Percentiles rank a stretch among this genome's conserved stretches.
Evolutionary conservation across 306 rosid genomes (phyloP).

Genomic region (Inga laurina): DNA sequence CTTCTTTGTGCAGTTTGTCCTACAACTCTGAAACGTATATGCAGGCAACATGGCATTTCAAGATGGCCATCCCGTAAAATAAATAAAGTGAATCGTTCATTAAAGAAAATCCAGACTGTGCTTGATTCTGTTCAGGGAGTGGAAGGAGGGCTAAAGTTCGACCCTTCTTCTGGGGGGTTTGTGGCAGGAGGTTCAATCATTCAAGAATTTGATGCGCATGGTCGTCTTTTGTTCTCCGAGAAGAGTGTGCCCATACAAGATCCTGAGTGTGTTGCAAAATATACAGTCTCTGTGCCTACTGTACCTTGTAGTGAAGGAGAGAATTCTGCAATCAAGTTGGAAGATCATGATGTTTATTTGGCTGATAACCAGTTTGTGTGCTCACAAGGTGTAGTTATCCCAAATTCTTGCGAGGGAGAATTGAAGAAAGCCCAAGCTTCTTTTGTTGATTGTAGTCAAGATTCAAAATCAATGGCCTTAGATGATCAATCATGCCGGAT

Average conservation of each 20-base stretch:
- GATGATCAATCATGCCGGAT: conserved; percentile 41
- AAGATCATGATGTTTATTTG: conserved; percentile 45
- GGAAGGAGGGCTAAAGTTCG: conserved; percentile 83
- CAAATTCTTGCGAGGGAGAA: conserved; percentile 33
- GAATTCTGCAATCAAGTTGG: conserved; percentile 46
- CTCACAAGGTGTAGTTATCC: conserved; percentile 29
- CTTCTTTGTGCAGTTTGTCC: conserved; percentile 74
- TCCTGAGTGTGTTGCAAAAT: conserved; percentile 24
- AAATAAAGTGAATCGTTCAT: conserved; percentile 88
- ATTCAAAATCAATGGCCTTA: conserved; percentile 46
- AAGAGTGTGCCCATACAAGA: conserved; percentile 31
- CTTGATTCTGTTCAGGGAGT: conserved; percentile 94
- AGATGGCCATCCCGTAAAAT: conserved; percentile 99
- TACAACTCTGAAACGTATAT: conserved; percentile 94
- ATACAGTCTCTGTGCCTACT: conserved; percentile 34
- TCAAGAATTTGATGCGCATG: conserved; percentile 51
- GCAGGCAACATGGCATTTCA: conserved; percentile 95
- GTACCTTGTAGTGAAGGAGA: conserved; percentile 31
- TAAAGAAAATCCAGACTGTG: conserved; percentile 78
- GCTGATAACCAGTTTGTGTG: conserved; percentile 22
- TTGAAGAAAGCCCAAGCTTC: conserved; percentile 37
- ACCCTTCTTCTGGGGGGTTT: conserved; percentile 76
- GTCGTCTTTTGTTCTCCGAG: conserved; percentile 48
- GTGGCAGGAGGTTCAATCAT: conserved; percentile 62
- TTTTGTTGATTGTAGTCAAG: conserved; percentile 42